A percentile compares a stretch with the other conserved stretches of the same genome.
Conservation (phyloP, 129 eudicot genomes). For the Chrysanthemum makinoi region DNA sequence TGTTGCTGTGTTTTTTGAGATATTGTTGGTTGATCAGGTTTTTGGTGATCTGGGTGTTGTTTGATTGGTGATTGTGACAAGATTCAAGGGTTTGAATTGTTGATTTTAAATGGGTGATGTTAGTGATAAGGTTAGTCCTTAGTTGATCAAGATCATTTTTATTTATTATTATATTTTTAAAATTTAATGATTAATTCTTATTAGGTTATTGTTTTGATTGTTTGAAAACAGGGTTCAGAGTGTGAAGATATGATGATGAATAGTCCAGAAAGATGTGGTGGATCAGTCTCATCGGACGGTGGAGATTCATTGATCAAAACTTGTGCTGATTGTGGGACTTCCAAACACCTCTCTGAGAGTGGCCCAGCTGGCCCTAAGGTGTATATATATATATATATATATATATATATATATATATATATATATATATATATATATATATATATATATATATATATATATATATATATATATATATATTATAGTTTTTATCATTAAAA, state of each 20-base stretch:
- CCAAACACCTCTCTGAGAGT: slow-evolving; percentile 88
- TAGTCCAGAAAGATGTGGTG: slow-evolving; percentile 42
- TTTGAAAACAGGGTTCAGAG: slow-evolving; percentile 49
- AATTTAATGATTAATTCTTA: background rate
- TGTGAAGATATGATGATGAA: slow-evolving; percentile 48
- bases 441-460: too few species aligned
- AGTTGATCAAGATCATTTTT: background rate
- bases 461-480: background rate
- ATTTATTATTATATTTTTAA: background rate
- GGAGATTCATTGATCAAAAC: slow-evolving; percentile 44
- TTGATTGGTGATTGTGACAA: slow-evolving; percentile 8
- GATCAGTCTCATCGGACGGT: slow-evolving; percentile 45
- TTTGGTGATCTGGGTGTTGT: background rate
- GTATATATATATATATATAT: too few species aligned
- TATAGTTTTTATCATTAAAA: too few species aligned
- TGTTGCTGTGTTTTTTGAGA: background rate
- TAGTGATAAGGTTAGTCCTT: slow-evolving; percentile 77
- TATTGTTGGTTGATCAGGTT: background rate
- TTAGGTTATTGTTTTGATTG: slow-evolving; percentile 9
- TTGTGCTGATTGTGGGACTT: slow-evolving; percentile 89
- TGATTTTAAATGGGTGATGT: slow-evolving; percentile 62
- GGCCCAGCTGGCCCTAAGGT: slow-evolving; percentile 99
- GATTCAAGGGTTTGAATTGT: slow-evolving; percentile 1
- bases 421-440: too few species aligned
- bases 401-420: too few species aligned